Percentiles rank a stretch among this genome's conserved stretches.
These are phyloP conservation scores for Dioscorea cayenensis DNA, from an alignment of 116 monocot genomes.

Conservation along the genomic window DNA sequence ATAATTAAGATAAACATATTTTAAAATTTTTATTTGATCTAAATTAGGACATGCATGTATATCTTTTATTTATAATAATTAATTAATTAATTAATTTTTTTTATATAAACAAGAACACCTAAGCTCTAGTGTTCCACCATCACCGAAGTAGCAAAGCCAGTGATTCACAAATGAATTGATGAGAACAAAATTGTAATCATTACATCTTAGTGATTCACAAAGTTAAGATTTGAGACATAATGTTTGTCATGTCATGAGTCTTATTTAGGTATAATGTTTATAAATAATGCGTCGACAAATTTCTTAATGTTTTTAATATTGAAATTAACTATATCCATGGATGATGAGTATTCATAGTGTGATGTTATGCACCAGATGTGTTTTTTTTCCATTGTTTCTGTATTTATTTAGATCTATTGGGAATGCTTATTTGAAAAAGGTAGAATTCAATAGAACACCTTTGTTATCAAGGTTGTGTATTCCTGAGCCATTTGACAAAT, in stretches of 20 bases:
- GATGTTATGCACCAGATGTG: not conserved
- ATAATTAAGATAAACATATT: too few species aligned
- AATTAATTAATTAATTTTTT: too few species aligned
- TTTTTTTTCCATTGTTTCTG: not conserved
- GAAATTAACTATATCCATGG: not conserved
- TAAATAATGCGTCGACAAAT: too few species aligned
- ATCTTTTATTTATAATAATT: too few species aligned
- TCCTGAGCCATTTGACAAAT: conserved; percentile 17
- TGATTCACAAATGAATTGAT: conserved; percentile 22
- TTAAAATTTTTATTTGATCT: too few species aligned
- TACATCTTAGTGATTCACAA: conserved; percentile 38
- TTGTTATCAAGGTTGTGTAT: conserved; percentile 20
- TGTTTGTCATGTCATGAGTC: conserved; percentile 43
- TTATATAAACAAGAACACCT: too few species aligned
- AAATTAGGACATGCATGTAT: too few species aligned
- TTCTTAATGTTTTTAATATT: not conserved
- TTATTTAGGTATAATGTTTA: conserved; percentile 45
- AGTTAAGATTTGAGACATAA: conserved; percentile 36
- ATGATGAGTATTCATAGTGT: not conserved
- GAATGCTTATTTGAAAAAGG: conserved; percentile 34
- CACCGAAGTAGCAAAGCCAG: too few species aligned
- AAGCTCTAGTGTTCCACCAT: too few species aligned
- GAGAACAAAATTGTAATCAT: conserved; percentile 21
- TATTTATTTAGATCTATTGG: conserved; percentile 42
- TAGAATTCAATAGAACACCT: conserved; percentile 34